Base-by-base conservation (phyloP, 2,329 filamentous ascomycete genomes). In the Xylaria sp. region DNA sequence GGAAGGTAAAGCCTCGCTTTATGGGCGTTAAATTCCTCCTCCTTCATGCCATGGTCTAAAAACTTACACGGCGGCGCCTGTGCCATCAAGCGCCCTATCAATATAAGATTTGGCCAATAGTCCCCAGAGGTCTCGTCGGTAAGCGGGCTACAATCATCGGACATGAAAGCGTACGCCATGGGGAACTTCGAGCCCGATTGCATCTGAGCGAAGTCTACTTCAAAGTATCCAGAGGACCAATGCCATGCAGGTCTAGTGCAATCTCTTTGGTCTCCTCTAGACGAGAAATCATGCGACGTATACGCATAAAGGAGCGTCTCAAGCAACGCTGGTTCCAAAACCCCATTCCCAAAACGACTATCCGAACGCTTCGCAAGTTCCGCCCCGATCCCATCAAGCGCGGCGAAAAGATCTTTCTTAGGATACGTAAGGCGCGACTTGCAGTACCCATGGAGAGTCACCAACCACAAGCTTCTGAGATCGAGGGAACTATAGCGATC, bases 101-200 rank as follows among this genome's bases (percentile, higher is more conserved):
- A 12, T 38, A 52, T 17, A 3, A 52, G 11, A 3, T 47, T 46
- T 2, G 53, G 59, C 59, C 53, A 61, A 9, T 33, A 53, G 17
- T 47, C 40, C 31, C 5, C 21, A 0, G 53, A 57, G 11, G 1
- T 4, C 17, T 35, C 21, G 15, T 33, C n/a, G 1, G 59, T 28
- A 6, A 57, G 31, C 8, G 53, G 46, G 3, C 42, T 23, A 8
- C 46, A 57, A 23, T 57, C 33, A 5, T 40, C 25, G 15, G 59
- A 61, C 59, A 53, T 57, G 23, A 61, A 57, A 17, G 17, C 59
- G 28, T 61, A 61, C 11, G 40, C 59, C 31, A 57, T 14, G 7
- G 8, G 58, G n/a, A 25, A 54, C 7, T n/a, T n/a, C n/a, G n/a
- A n/a, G n/a, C n/a, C n/a, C n/a, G n/a, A n/a, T n/a, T n/a, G n/a